Evolutionary conservation across 1,139 yeast species (phyloP).

Genomic region (Trichomonascaceae sp.): DNA sequence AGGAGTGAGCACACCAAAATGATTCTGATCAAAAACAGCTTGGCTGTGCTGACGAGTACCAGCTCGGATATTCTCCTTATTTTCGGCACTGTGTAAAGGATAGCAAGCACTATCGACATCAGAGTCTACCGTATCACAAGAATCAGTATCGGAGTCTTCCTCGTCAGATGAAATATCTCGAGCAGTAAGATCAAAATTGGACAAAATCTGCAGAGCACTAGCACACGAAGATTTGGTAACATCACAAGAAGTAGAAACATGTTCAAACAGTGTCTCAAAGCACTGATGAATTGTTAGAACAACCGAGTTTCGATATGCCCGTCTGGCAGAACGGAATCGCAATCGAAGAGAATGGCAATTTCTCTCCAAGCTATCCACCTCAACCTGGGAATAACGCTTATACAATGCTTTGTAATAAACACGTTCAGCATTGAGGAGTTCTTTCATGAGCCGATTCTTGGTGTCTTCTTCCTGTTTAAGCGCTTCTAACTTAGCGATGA

Average conservation of each 20-base stretch:
- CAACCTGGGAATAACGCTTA: conserved; percentile 16
- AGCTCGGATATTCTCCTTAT: background rate
- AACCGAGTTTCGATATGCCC: conserved; percentile 14
- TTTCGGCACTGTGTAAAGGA: background rate
- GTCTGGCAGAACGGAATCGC: conserved; percentile 6
- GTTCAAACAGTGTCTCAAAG: conserved; percentile 16
- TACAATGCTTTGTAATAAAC: conserved; percentile 20
- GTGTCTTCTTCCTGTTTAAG: conserved; percentile 18
- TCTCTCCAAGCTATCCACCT: conserved; percentile 17
- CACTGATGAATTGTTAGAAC: conserved; percentile 16
- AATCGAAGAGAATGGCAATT: conserved; percentile 13
- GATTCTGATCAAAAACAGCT: background rate
- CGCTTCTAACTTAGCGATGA: conserved; percentile 14
- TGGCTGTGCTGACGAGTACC: background rate
- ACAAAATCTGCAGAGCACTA: conserved; percentile 13
- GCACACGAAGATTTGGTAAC: conserved; percentile 11
- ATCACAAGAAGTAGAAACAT: conserved; percentile 12
- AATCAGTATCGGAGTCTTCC: background rate
- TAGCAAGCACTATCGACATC: background rate
- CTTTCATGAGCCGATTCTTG: conserved; percentile 13
- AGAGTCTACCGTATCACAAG: background rate
- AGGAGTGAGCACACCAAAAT: background rate
- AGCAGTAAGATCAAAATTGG: conserved; percentile 11
- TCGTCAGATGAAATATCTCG: conserved; percentile 3
- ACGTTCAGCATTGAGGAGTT: conserved; percentile 16